Base-by-base conservation (phyloP, 805 yeast species). In the Sungouiozyma ichnusensis region DNA sequence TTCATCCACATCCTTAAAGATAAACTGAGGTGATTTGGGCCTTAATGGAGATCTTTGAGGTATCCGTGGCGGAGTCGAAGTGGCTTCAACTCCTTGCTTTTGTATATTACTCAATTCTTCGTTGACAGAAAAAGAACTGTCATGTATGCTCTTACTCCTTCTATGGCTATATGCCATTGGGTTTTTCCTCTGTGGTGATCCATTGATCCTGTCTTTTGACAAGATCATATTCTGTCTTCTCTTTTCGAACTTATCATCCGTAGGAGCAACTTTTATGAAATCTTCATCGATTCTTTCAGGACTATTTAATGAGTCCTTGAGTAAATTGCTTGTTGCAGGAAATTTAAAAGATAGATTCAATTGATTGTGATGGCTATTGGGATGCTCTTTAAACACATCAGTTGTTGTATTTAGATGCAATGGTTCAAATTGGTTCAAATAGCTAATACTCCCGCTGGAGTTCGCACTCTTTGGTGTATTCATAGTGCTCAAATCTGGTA, bases 81-180 rank as follows among this genome's bases (percentile, higher is more conserved):
- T 45, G 2, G 51, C 53, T 9, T 39, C 41, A 35, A 54, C 43
- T 41, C 29, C 32, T 29, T 19, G 16, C 15, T 14, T 29, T 17
- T 20, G 31, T 33, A 17, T 33, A 16, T 41, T 16, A 3, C 19
- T 35, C 27, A 31, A 16, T 20, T 33, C 36, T 6, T 35, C 29
- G 24, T 14, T 35, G 16, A 14, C 17, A 16, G 24, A n/a, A 29
- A 45, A 50, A 11, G 49, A 49, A 5, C 43, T 47, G 35, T 46
- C 49, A 36, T 55, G 58, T 11, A 56, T 40, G 36, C 64, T 60
- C 44, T 53, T 52, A 24, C 60, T 58, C 37, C 64, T 50, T 42
- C 49, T 56, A 46, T 60, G 64, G n/a, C 44, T 44, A 39, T 60
- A 62, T 2, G 45, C 37, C 7, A 40, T 36, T 14, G 6, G 29